Evolutionary conservation across 176 grass and related monocot species (phyloP).

Genomic region (Lolium perenne): DNA sequence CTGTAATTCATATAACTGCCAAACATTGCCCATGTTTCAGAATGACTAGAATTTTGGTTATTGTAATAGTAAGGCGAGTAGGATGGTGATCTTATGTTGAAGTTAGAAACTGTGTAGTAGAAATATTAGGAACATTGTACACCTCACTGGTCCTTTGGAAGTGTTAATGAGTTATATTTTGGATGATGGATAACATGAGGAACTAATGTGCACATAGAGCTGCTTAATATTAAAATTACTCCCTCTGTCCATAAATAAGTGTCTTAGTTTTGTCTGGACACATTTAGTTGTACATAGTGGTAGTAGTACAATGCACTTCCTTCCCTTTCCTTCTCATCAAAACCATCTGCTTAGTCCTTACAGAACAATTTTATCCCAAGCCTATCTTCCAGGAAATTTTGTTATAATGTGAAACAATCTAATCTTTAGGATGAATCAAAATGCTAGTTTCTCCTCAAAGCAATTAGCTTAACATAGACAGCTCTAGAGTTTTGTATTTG

Average conservation of each 20-base stretch:
- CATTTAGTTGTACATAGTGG: no score
- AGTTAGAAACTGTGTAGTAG: not conserved
- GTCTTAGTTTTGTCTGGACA: no score
- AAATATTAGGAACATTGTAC: not conserved
- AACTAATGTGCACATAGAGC: not conserved
- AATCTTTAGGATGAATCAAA: constrained; percentile 2
- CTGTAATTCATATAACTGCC: not conserved
- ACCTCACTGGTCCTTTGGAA: not conserved
- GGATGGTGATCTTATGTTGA: not conserved
- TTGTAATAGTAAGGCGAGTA: not conserved
- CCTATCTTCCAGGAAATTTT: constrained; percentile 7
- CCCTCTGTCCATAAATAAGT: no score
- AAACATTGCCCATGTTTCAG: not conserved
- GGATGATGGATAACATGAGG: not conserved
- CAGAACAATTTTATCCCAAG: not conserved
- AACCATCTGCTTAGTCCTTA: not conserved
- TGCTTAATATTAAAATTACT: not conserved
- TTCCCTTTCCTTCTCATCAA: not conserved
- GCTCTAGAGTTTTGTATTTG: not conserved
- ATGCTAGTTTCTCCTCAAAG: constrained; percentile 2
- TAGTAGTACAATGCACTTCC: no score
- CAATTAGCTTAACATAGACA: not conserved
- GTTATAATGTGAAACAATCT: constrained; percentile 30
- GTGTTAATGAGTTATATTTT: not conserved
- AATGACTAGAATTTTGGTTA: not conserved